These are phyloP conservation scores for Colletotrichum falcatum DNA, from an alignment of 2,329 filamentous ascomycete species.

Conservation along the genomic window DNA sequence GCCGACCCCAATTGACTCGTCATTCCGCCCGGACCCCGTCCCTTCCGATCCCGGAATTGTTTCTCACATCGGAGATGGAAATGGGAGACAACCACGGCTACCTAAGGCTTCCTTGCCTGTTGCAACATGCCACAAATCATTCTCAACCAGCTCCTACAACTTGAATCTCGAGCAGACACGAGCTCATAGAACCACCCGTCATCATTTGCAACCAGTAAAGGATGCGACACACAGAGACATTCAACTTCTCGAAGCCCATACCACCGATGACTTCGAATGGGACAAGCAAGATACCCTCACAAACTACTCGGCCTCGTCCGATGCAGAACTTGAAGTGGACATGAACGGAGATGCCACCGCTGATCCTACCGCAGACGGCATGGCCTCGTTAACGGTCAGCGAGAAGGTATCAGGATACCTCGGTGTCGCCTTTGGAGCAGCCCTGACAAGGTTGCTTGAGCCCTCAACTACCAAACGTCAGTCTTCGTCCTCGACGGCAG, in stretches of 20 bases:
- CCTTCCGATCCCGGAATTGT: background rate
- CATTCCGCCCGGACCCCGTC: background rate
- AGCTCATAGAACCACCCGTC: background rate
- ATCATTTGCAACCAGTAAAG: background rate
- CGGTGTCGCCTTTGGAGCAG: conserved; percentile 59
- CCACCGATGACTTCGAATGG: conserved; percentile 54
- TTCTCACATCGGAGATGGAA: background rate
- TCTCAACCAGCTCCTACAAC: background rate
- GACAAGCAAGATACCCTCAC: conserved; percentile 48
- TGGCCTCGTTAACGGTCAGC: conserved; percentile 52
- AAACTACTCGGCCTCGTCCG: conserved; percentile 46
- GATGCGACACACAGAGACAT: conserved; percentile 27
- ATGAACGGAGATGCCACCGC: conserved; percentile 41
- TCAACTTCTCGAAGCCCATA: conserved; percentile 49
- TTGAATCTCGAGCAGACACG: background rate
- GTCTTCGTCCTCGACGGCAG: conserved; percentile 38
- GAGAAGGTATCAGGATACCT: conserved; percentile 58
- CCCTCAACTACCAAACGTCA: conserved; percentile 45
- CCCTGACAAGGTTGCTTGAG: conserved; percentile 54
- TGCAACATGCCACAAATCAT: background rate
- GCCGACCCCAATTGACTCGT: background rate
- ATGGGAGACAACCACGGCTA: background rate
- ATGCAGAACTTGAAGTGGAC: conserved; percentile 40
- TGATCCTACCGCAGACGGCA: conserved; percentile 51
- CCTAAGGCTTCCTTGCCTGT: background rate